A percentile compares a stretch with the other conserved stretches of the same genome.
These are phyloP conservation scores for Ophiostoma ulmi DNA, from an alignment of 2,329 filamentous ascomycete species.

Conservation along the genomic window DNA sequence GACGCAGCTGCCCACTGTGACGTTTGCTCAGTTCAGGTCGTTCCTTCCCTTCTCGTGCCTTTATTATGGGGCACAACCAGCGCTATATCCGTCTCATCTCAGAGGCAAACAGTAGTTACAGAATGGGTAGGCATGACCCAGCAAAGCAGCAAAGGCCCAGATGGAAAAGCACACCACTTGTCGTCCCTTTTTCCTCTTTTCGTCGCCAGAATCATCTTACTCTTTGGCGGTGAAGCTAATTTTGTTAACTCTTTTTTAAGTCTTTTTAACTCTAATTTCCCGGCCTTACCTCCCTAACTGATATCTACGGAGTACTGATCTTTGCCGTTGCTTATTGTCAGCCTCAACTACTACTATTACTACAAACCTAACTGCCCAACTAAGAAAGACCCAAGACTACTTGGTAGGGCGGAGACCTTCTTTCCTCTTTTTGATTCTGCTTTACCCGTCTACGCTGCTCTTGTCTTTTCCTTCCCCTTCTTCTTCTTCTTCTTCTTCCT, in stretches of 20 bases:
- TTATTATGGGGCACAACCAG: neutral
- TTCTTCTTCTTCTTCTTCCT: too few species aligned
- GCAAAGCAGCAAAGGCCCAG: neutral
- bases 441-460: neutral
- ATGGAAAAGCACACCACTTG: constrained; percentile 9
- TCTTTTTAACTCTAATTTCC: constrained; percentile 12
- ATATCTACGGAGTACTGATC: neutral
- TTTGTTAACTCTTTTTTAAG: neutral
- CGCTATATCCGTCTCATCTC: neutral
- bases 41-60: constrained; percentile 12
- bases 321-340: constrained; percentile 13
- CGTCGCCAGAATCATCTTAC: constrained; percentile 4
- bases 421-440: constrained; percentile 8
- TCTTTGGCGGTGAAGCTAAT: constrained; percentile 11
- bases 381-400: neutral
- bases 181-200: constrained; percentile 2
- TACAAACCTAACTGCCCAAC: neutral
- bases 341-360: constrained; percentile 9
- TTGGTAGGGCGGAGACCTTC: constrained; percentile 14
- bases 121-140: neutral
- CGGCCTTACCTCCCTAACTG: neutral
- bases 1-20: neutral
- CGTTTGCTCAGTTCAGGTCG: constrained; percentile 1
- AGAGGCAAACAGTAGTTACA: neutral
- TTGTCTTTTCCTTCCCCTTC: neutral